A percentile compares a stretch with the other conserved stretches of the same genome.
Conservation (phyloP, 2,329 filamentous ascomycete genomes). For the Beauveria asiatica region DNA sequence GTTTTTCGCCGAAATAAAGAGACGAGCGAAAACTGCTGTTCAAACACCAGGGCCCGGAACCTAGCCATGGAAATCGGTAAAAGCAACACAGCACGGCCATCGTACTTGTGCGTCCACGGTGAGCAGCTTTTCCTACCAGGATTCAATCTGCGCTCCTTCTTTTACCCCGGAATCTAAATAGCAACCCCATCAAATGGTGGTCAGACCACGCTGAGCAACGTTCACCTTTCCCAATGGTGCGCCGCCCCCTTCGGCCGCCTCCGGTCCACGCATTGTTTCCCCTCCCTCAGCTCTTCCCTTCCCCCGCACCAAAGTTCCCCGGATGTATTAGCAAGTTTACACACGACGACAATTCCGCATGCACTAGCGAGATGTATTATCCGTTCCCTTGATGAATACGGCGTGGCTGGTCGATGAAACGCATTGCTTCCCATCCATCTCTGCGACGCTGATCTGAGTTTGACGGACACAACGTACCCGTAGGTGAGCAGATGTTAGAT, state of each 20-base stretch:
- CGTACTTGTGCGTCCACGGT: no score
- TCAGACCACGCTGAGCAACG: not conserved
- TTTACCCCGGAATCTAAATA: not conserved
- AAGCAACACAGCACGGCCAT: no score
- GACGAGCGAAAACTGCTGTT: no score
- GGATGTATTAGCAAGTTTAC: not conserved
- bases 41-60: no score
- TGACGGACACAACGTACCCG: not conserved
- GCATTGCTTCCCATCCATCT: no score
- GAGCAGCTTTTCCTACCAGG: not conserved
- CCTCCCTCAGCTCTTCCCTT: not conserved
- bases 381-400: not conserved
- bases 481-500: not conserved
- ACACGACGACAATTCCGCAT: not conserved
- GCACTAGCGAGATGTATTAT: not conserved
- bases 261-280: not conserved
- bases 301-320: not conserved
- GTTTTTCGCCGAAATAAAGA: no score
- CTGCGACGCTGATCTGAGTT: no score
- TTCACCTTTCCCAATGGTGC: not conserved
- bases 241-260: constrained; percentile 1
- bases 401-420: no score
- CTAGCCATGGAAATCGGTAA: no score
- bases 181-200: not conserved
- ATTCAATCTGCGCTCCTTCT: not conserved